Evolutionary conservation across 164 flowering plant species (phyloP), one percentile per base, ranked within the genome.

Genomic region (Vitis riparia): DNA sequence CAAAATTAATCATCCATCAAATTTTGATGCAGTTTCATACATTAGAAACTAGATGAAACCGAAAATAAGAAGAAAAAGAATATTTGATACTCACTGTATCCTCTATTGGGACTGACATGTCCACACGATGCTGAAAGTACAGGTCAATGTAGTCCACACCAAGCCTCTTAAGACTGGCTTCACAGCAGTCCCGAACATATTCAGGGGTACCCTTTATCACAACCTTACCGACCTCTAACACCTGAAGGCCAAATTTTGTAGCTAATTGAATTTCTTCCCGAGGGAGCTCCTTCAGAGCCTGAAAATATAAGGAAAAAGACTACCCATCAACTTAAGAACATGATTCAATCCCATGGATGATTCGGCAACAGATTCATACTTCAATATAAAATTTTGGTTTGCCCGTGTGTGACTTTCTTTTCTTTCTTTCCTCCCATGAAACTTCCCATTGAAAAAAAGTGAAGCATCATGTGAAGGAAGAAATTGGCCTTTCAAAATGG

Each of bases 71-170:
- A 32, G 7, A 62, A 53, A 51, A 52, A 11, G 9, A 23, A 23
- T 23, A 23, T 11, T 49, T 8, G 29, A 55, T 1, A 8, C 85
- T 71, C 74, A 91, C 92, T 2, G 93, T 85, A 14, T 81, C 91
- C 71, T 89, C 93, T 47, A 88, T 88, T 17, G 91, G 88, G 58
- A 88, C 81, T 3, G 82, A 73, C 7, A 48, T 68, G 70, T 91
- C 97, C 9, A 89, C 77, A 6, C 91, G 78, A 32, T 91, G 91
- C 77, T 80, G 88, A 74, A 80, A 89, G 58, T 87, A 91, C 8
- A 91, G 80, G 82, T 91, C 91, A 55, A 89, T 84, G 47, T 87
- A 91, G 66, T 85, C 87, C 17, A 91, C 85, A 70, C 65, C 84
- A 52, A 91, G 89, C 5, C 83, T 78, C 75, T 83, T 84, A 55